phyloP scores from a whole-genome alignment of 2,329 filamentous ascomycete species.

The Chaetomium olivaceum region DNA sequence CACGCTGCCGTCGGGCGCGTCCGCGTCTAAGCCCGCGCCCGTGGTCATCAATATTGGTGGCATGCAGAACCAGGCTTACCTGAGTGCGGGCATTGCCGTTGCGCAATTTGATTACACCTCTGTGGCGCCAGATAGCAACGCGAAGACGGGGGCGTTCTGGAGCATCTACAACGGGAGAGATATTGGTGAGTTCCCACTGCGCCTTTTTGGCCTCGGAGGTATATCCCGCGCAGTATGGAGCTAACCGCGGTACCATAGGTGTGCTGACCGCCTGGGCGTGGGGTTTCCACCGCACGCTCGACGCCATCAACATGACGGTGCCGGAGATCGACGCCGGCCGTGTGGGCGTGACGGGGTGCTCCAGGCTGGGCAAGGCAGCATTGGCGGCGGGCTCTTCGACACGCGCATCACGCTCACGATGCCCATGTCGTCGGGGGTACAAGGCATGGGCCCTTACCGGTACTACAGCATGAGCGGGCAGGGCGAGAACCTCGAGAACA shows the following conservation, averaged over 20 bases:
- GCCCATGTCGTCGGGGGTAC: conserved; percentile 57
- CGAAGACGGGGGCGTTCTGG: conserved; percentile 52
- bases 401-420: conserved; percentile 55
- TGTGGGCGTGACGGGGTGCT: conserved; percentile 55
- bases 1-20: conserved; percentile 43
- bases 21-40: conserved; percentile 40
- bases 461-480: conserved; percentile 48
- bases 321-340: conserved; percentile 46
- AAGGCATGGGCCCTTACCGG: conserved; percentile 56
- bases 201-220: too few relatives aligned
- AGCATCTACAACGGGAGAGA: conserved; percentile 50
- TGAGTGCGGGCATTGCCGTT: conserved; percentile 50
- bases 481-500: conserved; percentile 51
- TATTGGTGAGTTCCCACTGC: conserved; percentile 41
- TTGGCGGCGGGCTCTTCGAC: conserved; percentile 54
- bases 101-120: conserved; percentile 51
- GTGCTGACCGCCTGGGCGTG: conserved; percentile 57
- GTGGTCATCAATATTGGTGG: conserved; percentile 54
- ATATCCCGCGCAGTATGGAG: too few relatives aligned
- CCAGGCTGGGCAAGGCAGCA: conserved; percentile 55
- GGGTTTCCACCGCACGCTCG: conserved; percentile 55
- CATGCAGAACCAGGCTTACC: conserved; percentile 50
- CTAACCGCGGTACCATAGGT: conserved; percentile 36
- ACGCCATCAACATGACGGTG: conserved; percentile 51
- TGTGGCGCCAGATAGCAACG: conserved; percentile 51